Conservation (phyloP, 192 early-diverging fungal genomes). For the Coemansia asiatica region DNA sequence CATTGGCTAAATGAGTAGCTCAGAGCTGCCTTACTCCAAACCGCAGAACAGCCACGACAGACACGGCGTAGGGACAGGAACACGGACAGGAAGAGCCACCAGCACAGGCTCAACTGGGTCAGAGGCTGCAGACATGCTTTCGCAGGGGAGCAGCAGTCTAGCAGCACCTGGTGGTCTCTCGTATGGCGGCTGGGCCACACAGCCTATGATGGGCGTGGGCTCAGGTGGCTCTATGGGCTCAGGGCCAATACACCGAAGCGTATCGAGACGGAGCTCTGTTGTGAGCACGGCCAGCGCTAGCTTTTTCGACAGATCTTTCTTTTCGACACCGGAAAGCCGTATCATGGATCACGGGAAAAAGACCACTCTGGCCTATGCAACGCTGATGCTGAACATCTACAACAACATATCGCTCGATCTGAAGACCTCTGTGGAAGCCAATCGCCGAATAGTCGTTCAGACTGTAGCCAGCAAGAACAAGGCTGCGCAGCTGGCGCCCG, state of each 20-base stretch:
- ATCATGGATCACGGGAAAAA: conserved; percentile 42
- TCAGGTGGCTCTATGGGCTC: not conserved
- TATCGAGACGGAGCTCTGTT: conserved; percentile 50
- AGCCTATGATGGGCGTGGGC: conserved; percentile 11
- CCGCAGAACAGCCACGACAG: no score
- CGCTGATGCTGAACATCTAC: conserved; percentile 53
- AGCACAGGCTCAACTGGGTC: not conserved
- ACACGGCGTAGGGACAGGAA: no score
- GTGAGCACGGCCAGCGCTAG: conserved; percentile 51
- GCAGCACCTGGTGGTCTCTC: not conserved
- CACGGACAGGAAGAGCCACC: no score
- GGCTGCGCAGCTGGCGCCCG: conserved; percentile 25
- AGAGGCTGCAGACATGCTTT: not conserved
- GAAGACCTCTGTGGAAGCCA: conserved; percentile 31
- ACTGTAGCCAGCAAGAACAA: conserved; percentile 35
- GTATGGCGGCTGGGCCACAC: conserved; percentile 9
- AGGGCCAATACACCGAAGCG: conserved; percentile 18
- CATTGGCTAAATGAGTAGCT: no score
- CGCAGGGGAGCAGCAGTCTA: no score
- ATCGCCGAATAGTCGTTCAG: conserved; percentile 43
- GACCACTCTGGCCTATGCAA: conserved; percentile 46
- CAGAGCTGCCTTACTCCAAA: no score
- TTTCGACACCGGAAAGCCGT: conserved; percentile 48
- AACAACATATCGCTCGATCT: conserved; percentile 53
- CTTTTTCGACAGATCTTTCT: conserved; percentile 55